phyloP scores from a whole-genome alignment of 1,139 yeast genomes.

The Nakaseomyces uthaithaninus region DNA sequence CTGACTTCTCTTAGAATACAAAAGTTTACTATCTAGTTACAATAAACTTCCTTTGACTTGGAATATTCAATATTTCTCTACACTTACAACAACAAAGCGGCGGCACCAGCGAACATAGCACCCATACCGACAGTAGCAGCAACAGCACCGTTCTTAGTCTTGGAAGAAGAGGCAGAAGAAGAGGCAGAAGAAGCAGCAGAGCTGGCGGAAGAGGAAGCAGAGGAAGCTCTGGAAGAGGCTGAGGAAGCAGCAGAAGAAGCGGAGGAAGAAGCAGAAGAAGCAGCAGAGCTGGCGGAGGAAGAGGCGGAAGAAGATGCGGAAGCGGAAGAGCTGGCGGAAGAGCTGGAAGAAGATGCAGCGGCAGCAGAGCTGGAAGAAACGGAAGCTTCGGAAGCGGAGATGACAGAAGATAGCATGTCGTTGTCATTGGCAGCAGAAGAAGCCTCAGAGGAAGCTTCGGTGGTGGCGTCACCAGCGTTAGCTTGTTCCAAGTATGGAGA shows the following conservation, averaged over 20 bases:
- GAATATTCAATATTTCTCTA: conserved; percentile 2
- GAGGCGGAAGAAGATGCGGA: conserved; percentile 12
- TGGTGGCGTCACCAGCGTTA: conserved; percentile 13
- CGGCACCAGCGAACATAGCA: conserved; percentile 14
- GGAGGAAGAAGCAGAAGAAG: conserved; percentile 11
- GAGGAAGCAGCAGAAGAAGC: conserved; percentile 12
- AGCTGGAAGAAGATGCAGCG: conserved; percentile 8
- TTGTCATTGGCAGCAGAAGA: conserved; percentile 22
- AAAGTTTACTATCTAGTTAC: too few relatives aligned
- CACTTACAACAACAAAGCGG: conserved; percentile 18
- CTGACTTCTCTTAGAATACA: not conserved
- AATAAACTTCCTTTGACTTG: not conserved
- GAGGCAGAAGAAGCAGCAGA: conserved; percentile 12
- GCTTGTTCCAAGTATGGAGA: conserved; percentile 34
- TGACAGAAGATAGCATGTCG: conserved; percentile 6
- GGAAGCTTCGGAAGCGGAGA: conserved; percentile 4
- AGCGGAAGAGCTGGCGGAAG: conserved; percentile 11
- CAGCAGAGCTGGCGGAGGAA: conserved; percentile 12
- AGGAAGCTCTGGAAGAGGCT: conserved; percentile 8
- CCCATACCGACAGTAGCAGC: conserved; percentile 15
- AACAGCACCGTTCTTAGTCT: conserved; percentile 9
- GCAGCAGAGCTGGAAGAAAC: conserved; percentile 13
- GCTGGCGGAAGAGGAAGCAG: conserved; percentile 9
- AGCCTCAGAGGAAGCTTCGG: conserved; percentile 14
- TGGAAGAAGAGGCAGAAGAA: conserved; percentile 8